Conservation (phyloP, 2,329 filamentous ascomycete genomes). For the Ophiocordyceps camponoti-rufipedis region DNA sequence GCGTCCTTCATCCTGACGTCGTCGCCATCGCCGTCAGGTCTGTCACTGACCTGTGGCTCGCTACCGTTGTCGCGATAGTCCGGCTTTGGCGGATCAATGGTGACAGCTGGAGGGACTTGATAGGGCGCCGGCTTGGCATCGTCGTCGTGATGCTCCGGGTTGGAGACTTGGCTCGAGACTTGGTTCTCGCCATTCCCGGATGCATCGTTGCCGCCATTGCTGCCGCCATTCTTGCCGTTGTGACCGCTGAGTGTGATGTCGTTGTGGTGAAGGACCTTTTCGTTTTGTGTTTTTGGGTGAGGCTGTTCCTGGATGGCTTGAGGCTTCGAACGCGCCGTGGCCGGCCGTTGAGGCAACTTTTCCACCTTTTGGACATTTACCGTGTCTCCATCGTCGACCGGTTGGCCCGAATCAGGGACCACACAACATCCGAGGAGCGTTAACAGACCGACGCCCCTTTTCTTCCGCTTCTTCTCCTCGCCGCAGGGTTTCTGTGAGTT, state of each 20-base stretch:
- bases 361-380: slow-evolving; percentile 40
- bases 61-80: slow-evolving; percentile 6
- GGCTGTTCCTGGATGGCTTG: slow-evolving; percentile 33
- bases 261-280: slow-evolving; percentile 27
- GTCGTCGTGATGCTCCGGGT: slow-evolving; percentile 21
- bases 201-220: slow-evolving; percentile 25
- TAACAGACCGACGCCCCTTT: slow-evolving; percentile 34
- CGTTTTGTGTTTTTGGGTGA: slow-evolving; percentile 20
- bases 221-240: slow-evolving; percentile 22
- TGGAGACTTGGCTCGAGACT: slow-evolving; percentile 17
- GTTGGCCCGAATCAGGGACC: slow-evolving; percentile 39
- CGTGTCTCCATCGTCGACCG: slow-evolving; percentile 30
- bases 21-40: slow-evolving; percentile 29
- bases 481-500: slow-evolving; percentile 30
- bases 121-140: slow-evolving; percentile 26
- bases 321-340: slow-evolving; percentile 34
- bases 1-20: slow-evolving; percentile 53
- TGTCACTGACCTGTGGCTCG: slow-evolving; percentile 11
- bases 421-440: slow-evolving; percentile 50
- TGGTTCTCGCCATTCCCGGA: slow-evolving; percentile 29
- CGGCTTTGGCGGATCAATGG: slow-evolving; percentile 23
- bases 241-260: slow-evolving; percentile 16
- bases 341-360: slow-evolving; percentile 33
- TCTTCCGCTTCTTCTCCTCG: slow-evolving; percentile 35
- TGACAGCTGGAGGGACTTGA: slow-evolving; percentile 17